Conservation (phyloP, 805 yeast species). For the Ogataea thermomethanolica region DNA sequence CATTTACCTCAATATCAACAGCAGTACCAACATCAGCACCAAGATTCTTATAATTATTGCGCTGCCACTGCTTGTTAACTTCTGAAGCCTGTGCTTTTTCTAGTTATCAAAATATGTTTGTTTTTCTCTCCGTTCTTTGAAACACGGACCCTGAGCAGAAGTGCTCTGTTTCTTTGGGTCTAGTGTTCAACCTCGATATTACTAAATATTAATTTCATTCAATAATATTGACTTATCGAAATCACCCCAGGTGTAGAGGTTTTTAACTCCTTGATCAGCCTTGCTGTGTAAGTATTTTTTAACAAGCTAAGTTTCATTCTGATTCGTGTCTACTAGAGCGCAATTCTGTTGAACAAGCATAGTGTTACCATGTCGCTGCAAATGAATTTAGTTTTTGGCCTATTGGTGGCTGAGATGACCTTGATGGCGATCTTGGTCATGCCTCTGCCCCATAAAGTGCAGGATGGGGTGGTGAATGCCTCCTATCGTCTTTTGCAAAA, state of each 20-base stretch:
- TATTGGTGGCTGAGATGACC: constrained; percentile 44
- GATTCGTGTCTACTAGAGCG: neutral
- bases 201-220: neutral
- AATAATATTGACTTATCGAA: too few species aligned
- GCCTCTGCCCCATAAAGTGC: constrained; percentile 47
- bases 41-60: constrained; percentile 14
- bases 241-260: constrained; percentile 1
- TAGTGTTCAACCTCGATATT: constrained; percentile 5
- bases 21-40: constrained; percentile 9
- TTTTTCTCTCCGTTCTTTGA: constrained; percentile 1
- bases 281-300: neutral
- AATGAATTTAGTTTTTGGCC: constrained; percentile 36
- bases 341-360: neutral
- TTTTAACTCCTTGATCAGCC: neutral
- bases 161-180: constrained; percentile 3
- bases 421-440: constrained; percentile 40
- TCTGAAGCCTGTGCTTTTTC: neutral
- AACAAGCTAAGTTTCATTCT: neutral
- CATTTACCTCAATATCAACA: constrained; percentile 9
- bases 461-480: constrained; percentile 36
- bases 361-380: constrained; percentile 29
- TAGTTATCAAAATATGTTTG: constrained; percentile 1
- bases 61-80: constrained; percentile 25
- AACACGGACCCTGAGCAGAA: neutral
- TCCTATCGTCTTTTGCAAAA: constrained; percentile 31